Evolutionary conservation across 306 rosid genomes (phyloP), one percentile per base, ranked within the genome.

Genomic region (Echinosophora koreensis): DNA sequence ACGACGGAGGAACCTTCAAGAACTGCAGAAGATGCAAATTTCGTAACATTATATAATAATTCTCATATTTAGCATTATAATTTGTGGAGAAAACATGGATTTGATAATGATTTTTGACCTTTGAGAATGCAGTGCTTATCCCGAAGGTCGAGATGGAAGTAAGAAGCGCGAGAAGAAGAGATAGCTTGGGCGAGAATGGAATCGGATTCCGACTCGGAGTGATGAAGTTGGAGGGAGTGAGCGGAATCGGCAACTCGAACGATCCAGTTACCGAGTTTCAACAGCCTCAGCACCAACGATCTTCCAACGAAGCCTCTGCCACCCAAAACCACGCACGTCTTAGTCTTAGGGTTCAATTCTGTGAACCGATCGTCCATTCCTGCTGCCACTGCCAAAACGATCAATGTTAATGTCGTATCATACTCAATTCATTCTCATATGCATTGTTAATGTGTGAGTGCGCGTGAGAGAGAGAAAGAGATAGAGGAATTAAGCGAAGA

Each of bases 181-280:
- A 91, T 65, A 30, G 96, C 92, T 60, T 79, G 68, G 0, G 89
- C 42, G 56, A 91, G 94, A 39, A 82, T 65, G 6, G 96, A 83
- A 73, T 88, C 93, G 8, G 96, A 83, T 72, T 88, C 96, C 71
- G 22, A 22, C 22, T 22, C 22, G 22, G 83, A 82, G 17, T 69
- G 65, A 38, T 83, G 86, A 56, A 91, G 88, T 3, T 86, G 84
- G 42, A 88, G 64, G 15, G 91, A 90, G 0, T 30, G 85, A 80
- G 88, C 66, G 54, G 91, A 88, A 90, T 93, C 98, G 80, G 94
- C 97, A 17, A 91, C 78, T 41, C 97, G 93, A 27, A 93, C 94
- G 77, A 83, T 88, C 92, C 96, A 93, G 47, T 88, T 86, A 34
- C 89, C 87, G 64, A 87, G 85, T 60, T 70, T 71, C 83, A 93